Conservation (phyloP, 2,329 filamentous ascomycete genomes). For the Didymella exigua region DNA sequence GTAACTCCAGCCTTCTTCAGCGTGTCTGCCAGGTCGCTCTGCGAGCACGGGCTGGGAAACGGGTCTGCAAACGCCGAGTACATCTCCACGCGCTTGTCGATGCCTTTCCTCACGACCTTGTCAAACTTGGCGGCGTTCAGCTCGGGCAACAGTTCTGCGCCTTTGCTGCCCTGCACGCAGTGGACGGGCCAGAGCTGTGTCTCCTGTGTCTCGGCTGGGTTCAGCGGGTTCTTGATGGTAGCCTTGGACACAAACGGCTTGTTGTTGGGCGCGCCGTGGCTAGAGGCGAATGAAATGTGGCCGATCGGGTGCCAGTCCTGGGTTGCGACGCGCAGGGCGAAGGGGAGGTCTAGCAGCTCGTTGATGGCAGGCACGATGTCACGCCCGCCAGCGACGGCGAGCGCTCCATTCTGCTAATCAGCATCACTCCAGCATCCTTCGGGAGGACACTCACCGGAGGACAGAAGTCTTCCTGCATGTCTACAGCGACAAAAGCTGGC, state of each 20-base stretch:
- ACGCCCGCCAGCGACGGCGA: slow-evolving; percentile 78
- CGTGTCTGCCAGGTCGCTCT: slow-evolving; percentile 64
- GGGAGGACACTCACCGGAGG: slow-evolving; percentile 68
- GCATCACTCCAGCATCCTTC: slow-evolving; percentile 1
- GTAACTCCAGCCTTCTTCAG: slow-evolving; percentile 67
- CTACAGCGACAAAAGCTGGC: slow-evolving; percentile 75
- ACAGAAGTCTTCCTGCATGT: slow-evolving; percentile 95
- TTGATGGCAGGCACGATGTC: slow-evolving; percentile 75
- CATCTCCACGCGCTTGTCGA: slow-evolving; percentile 79
- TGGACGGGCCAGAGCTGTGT: slow-evolving; percentile 87
- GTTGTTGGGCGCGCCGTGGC: slow-evolving; percentile 69
- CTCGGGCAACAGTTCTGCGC: slow-evolving; percentile 75
- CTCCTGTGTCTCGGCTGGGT: slow-evolving; percentile 66
- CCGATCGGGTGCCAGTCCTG: slow-evolving; percentile 85
- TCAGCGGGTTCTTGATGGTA: slow-evolving; percentile 69
- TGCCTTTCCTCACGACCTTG: slow-evolving; percentile 76
- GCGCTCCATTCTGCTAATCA: slow-evolving; percentile 71
- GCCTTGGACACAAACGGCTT: slow-evolving; percentile 69
- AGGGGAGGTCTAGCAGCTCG: slow-evolving; percentile 71
- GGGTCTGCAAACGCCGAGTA: slow-evolving; percentile 90
- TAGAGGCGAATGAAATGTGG: slow-evolving; percentile 88
- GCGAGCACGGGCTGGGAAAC: slow-evolving; percentile 67
- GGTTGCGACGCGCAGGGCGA: slow-evolving; percentile 79
- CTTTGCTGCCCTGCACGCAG: slow-evolving; percentile 77
- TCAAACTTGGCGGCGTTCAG: slow-evolving; percentile 68